phyloP scores from a whole-genome alignment of 129 eudicot species.

The sunflower (Helianthus annuus) region DNA sequence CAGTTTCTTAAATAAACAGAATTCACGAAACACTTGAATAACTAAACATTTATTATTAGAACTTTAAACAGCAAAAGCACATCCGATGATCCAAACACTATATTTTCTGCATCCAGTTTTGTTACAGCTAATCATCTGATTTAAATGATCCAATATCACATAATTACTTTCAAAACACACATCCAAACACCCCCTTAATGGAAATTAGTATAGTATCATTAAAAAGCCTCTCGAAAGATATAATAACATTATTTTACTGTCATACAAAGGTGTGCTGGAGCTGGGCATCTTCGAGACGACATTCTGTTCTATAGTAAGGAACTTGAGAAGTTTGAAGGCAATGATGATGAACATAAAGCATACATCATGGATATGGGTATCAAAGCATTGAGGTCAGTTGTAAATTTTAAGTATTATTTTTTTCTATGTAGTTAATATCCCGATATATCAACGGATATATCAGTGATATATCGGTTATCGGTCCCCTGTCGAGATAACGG shows the following conservation, averaged over 20 bases:
- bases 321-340: slow-evolving; percentile 56
- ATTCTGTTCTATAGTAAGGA: slow-evolving; percentile 64
- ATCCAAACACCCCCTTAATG: too few species aligned
- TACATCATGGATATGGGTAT: slow-evolving; percentile 76
- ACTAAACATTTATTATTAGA: not conserved
- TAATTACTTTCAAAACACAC: not conserved
- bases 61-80: not conserved
- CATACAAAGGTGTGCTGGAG: slow-evolving; percentile 87
- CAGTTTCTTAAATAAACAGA: not conserved
- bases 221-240: not conserved
- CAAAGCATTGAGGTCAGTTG: slow-evolving; percentile 61
- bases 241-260: slow-evolving; percentile 2
- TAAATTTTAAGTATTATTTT: not conserved
- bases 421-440: too few species aligned
- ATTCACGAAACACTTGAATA: not conserved
- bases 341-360: slow-evolving; percentile 73
- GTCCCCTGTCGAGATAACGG: too few species aligned
- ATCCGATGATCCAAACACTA: not conserved
- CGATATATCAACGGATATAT: too few species aligned
- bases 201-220: not conserved
- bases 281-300: slow-evolving; percentile 89
- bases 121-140: not conserved
- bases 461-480: too few species aligned
- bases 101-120: not conserved
- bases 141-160: not conserved